phyloP scores from a whole-genome alignment of 768 basidiomycete genomes.

The Lactarius tabidus region DNA sequence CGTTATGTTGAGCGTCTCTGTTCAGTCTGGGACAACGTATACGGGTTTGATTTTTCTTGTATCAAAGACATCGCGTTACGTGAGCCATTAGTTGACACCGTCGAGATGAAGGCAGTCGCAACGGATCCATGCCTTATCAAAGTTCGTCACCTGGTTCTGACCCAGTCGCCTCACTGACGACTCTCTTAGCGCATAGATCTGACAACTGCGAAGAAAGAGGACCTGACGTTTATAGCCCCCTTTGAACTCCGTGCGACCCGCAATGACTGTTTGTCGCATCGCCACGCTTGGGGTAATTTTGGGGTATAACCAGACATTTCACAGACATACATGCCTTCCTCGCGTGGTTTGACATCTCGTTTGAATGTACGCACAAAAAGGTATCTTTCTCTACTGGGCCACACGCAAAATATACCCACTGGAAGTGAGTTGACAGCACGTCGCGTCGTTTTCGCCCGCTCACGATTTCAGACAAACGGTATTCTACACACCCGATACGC shows the following conservation, averaged over 20 bases:
- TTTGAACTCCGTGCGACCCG: conserved; percentile 81
- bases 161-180: too few species aligned
- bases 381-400: conserved; percentile 96
- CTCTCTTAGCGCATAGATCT: conserved; percentile 75
- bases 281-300: background rate
- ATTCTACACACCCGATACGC: conserved; percentile 86
- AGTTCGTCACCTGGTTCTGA: conserved; percentile 39
- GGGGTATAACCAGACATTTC: conserved; percentile 13
- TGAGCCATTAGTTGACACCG: conserved; percentile 98
- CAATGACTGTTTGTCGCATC: conserved; percentile 72
- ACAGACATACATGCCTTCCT: conserved; percentile 96
- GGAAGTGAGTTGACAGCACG: conserved; percentile 67
- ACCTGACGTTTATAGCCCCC: conserved; percentile 77
- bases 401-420: conserved; percentile 93
- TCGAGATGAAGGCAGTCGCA: conserved; percentile 92
- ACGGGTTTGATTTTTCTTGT: conserved; percentile 98
- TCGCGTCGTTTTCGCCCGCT: conserved; percentile 2
- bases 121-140: conserved; percentile 90
- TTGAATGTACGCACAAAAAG: conserved; percentile 94
- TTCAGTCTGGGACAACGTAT: conserved; percentile 98
- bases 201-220: conserved; percentile 89
- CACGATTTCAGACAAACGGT: conserved; percentile 76
- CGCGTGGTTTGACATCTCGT: conserved; percentile 97
- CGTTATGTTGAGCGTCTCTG: conserved; percentile 9
- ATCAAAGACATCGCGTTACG: conserved; percentile 98